Conservation (phyloP, 2,329 filamentous ascomycete species). For the Cytospora paraplurivora region DNA sequence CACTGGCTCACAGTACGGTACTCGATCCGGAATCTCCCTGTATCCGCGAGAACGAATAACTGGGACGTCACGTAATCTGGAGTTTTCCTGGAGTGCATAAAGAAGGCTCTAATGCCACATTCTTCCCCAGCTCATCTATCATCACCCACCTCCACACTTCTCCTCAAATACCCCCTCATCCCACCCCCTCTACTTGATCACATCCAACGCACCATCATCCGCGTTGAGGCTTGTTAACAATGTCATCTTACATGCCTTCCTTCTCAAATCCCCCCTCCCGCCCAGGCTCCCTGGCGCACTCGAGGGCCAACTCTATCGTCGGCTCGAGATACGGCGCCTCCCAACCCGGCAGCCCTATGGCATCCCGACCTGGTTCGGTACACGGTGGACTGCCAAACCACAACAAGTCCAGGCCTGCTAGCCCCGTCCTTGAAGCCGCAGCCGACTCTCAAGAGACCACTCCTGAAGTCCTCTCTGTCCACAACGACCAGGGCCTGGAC, state of each 20-base stretch:
- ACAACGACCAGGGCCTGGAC: constrained; percentile 25
- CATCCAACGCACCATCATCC: constrained; percentile 9
- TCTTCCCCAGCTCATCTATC: constrained; percentile 21
- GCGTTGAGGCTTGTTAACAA: constrained; percentile 10
- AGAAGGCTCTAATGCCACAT: constrained; percentile 4
- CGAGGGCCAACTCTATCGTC: constrained; percentile 25
- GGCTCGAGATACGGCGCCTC: constrained; percentile 16
- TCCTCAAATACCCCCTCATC: constrained; percentile 12
- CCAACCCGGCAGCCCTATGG: constrained; percentile 9
- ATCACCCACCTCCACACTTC: neutral
- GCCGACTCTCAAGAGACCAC: constrained; percentile 25
- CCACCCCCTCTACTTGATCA: constrained; percentile 9
- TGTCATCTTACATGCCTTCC: constrained; percentile 27
- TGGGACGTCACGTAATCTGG: constrained; percentile 23
- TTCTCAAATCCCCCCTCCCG: constrained; percentile 25
- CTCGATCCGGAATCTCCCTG: constrained; percentile 17
- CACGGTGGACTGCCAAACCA: constrained; percentile 7
- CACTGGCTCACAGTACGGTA: neutral
- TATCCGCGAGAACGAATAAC: constrained; percentile 10
- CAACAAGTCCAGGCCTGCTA: constrained; percentile 20
- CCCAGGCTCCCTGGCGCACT: constrained; percentile 27
- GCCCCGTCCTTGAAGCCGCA: constrained; percentile 11
- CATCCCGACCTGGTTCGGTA: constrained; percentile 15
- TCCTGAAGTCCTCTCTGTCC: constrained; percentile 25
- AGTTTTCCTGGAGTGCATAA: constrained; percentile 19